Conservation (phyloP, 371 early-diverging fungal genomes). For the Apophysomyces elegans region DNA sequence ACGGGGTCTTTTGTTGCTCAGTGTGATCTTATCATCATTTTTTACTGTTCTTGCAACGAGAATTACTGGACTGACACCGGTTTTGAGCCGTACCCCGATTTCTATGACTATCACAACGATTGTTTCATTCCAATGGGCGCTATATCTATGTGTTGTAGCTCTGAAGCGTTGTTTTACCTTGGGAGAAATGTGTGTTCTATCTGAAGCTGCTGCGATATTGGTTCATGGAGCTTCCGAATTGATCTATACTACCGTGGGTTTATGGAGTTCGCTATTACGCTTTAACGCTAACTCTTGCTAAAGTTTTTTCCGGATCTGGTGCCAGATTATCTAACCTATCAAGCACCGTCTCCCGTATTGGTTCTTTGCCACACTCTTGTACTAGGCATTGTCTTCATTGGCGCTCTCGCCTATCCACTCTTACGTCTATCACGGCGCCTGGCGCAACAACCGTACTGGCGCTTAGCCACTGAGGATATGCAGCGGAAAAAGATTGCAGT, state of each 20-base stretch:
- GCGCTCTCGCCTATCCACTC: slow-evolving; percentile 57
- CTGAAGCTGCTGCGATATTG: slow-evolving; percentile 61
- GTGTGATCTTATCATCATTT: slow-evolving; percentile 35
- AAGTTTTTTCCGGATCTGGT: slow-evolving; percentile 30
- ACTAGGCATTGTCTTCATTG: slow-evolving; percentile 75
- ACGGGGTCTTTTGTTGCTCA: slow-evolving; percentile 42
- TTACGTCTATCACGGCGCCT: slow-evolving; percentile 54
- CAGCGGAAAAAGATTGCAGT: slow-evolving; percentile 33
- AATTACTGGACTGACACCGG: slow-evolving; percentile 25
- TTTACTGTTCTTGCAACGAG: slow-evolving; percentile 36
- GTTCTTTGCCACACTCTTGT: slow-evolving; percentile 56
- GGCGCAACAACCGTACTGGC: slow-evolving; percentile 56
- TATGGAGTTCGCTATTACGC: not conserved
- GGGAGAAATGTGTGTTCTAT: slow-evolving; percentile 71
- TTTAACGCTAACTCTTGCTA: not conserved
- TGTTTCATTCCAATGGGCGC: slow-evolving; percentile 44
- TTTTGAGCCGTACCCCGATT: slow-evolving; percentile 30
- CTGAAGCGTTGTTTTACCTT: slow-evolving; percentile 65
- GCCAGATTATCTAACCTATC: slow-evolving; percentile 29
- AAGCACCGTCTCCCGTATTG: slow-evolving; percentile 32
- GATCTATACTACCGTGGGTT: slow-evolving; percentile 29
- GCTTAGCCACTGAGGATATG: slow-evolving; percentile 22
- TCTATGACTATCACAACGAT: slow-evolving; percentile 33
- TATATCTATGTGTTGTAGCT: slow-evolving; percentile 47
- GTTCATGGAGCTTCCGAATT: slow-evolving; percentile 44